These are phyloP conservation scores for Cyberlindnera misumaiensis DNA, from an alignment of 805 yeast species.

Conservation along the genomic window DNA sequence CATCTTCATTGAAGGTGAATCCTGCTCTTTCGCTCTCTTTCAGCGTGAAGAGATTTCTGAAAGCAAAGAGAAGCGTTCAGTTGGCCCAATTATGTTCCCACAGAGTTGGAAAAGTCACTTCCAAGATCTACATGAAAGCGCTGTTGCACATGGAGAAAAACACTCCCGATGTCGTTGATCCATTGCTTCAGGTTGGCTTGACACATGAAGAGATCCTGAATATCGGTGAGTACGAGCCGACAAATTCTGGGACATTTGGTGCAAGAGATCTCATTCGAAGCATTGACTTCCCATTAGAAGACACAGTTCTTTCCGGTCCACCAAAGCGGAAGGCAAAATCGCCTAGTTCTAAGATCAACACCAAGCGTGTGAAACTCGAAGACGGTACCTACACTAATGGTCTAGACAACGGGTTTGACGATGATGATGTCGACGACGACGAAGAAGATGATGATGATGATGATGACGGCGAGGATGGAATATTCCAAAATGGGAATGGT, in stretches of 20 bases:
- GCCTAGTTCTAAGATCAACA: conserved; percentile 7
- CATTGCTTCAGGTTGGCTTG: conserved; percentile 40
- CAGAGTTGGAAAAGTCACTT: conserved; percentile 62
- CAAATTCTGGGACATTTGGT: conserved; percentile 28
- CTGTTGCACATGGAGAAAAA: conserved; percentile 52
- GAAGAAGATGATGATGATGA: conserved; percentile 22
- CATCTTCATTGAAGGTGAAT: conserved; percentile 37
- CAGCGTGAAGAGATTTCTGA: conserved; percentile 60
- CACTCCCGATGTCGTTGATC: conserved; percentile 36
- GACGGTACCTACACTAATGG: conserved; percentile 26
- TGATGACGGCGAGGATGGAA: conserved; percentile 26
- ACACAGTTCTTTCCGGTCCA: conserved; percentile 37
- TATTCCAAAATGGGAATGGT: conserved; percentile 18
- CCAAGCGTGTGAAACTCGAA: conserved; percentile 38
- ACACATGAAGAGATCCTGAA: conserved; percentile 38
- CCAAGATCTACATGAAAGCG: conserved; percentile 55
- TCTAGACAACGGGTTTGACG: conserved; percentile 3
- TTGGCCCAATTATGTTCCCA: conserved; percentile 57
- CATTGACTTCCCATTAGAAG: conserved; percentile 32
- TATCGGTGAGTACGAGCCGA: conserved; percentile 24
- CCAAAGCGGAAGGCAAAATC: conserved; percentile 24
- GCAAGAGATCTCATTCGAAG: conserved; percentile 40
- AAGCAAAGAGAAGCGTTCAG: conserved; percentile 57
- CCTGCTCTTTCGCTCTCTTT: conserved; percentile 48
- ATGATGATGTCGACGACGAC: conserved; percentile 17